Base-by-base conservation (phyloP, 108 stramenopile genomes). In the Nitzschia putrida region DNA sequence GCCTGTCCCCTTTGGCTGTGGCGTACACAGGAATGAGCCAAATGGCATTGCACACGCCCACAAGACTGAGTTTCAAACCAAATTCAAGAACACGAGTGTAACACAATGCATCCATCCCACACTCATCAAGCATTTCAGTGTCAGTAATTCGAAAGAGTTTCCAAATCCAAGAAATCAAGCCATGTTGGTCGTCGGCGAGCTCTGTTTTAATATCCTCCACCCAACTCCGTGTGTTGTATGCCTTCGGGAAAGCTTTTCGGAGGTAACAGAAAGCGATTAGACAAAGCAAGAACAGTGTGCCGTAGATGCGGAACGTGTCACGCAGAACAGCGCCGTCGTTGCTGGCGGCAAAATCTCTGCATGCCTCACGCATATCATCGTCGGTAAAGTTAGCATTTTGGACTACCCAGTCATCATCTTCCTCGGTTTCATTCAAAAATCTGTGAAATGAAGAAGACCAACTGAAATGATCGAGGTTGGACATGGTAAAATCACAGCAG, bases 101-200 rank as follows among this genome's bases (percentile, higher is more conserved):
- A 26, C 81, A 80, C 37, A 85, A 34, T 6, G 87, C 87, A 59
- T 84, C 82, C 80, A 88, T 83, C 11, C 87, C 87, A 67, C 84
- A 85, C 11, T 85, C 69, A 20, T 84, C 71, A 37, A 76, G 54
- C 12, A 86, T 61, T 40, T 86, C 86, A 0, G 83, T 59, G n/a
- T 90, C 85, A 13, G 65, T 69, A 13, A 87, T 59, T 0, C 24
- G 39, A 44, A 65, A 84, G 0, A 87, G 59, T 51, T 82, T 82
- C 78, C 81, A 86, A 16, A 87, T 68, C 89, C 89, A 90, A 20
- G 64, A 57, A 29, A 87, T n/a, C 55, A 64, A 68, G 7, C 89
- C 80, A 38, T 60, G 78, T 13, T 73, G 69, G 24, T 84, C 72
- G 10, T 83, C 55, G 44, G 85, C 85, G 39, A 89, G 52, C 5